phyloP scores from a whole-genome alignment of 2,329 filamentous ascomycete species.

The Gremmenia infestans region DNA sequence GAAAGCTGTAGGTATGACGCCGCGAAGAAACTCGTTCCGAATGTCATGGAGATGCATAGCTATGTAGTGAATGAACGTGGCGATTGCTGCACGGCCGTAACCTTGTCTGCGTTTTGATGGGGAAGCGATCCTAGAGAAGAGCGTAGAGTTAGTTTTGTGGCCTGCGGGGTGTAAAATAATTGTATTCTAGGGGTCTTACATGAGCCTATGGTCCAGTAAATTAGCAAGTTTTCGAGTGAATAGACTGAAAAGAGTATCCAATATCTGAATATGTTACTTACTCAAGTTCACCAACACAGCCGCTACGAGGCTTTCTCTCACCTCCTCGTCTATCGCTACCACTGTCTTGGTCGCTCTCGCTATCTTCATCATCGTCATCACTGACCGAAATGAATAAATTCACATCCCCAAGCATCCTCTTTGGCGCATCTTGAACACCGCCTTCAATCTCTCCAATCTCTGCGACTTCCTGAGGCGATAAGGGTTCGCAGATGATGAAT shows the following conservation, averaged over 20 bases:
- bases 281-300: slow-evolving; percentile 67
- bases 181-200: no score
- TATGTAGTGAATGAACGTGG: slow-evolving; percentile 67
- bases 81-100: slow-evolving; percentile 59
- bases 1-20: neutral
- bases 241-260: no score
- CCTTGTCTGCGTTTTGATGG: slow-evolving; percentile 54
- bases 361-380: slow-evolving; percentile 38
- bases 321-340: slow-evolving; percentile 1
- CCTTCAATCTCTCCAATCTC: neutral
- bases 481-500: slow-evolving; percentile 67
- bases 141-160: no score
- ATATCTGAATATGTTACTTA: neutral
- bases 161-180: no score
- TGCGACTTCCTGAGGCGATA: neutral
- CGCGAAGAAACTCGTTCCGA: neutral
- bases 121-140: slow-evolving; percentile 48
- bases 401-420: slow-evolving; percentile 66
- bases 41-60: slow-evolving; percentile 40
- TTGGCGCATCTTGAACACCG: slow-evolving; percentile 45
- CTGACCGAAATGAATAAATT: slow-evolving; percentile 71
- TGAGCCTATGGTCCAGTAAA: no score
- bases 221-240: no score
- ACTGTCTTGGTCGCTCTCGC: no score
- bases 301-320: neutral